phyloP scores from a whole-genome alignment of 805 yeast species.

The Priceomyces carsonii region DNA sequence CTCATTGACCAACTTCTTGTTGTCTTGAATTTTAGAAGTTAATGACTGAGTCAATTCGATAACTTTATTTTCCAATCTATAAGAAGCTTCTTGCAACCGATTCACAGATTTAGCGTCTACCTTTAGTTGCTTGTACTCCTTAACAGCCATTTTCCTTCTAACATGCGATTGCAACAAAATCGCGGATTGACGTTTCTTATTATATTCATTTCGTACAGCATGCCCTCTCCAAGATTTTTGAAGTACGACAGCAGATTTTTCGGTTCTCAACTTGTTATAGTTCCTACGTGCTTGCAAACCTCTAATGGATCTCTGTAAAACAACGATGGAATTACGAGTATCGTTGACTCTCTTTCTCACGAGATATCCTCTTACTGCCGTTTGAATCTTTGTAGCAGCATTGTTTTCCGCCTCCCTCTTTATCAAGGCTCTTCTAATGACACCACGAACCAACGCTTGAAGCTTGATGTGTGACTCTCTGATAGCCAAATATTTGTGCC shows the following conservation, averaged over 20 bases:
- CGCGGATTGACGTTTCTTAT: slow-evolving; percentile 52
- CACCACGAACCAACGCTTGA: slow-evolving; percentile 70
- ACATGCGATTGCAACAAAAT: slow-evolving; percentile 73
- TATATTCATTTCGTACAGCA: slow-evolving; percentile 55
- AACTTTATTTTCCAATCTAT: slow-evolving; percentile 94
- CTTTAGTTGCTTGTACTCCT: slow-evolving; percentile 62
- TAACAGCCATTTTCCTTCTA: slow-evolving; percentile 73
- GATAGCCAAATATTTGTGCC: slow-evolving; percentile 58
- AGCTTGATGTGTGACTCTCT: slow-evolving; percentile 52
- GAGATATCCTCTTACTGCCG: slow-evolving; percentile 55
- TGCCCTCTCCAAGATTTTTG: slow-evolving; percentile 77
- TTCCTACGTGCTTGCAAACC: slow-evolving; percentile 57
- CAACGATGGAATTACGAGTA: slow-evolving; percentile 38
- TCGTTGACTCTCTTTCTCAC: slow-evolving; percentile 42
- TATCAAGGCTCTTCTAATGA: slow-evolving; percentile 53
- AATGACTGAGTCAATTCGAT: slow-evolving; percentile 88
- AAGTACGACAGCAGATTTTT: slow-evolving; percentile 65
- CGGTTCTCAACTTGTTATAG: slow-evolving; percentile 49
- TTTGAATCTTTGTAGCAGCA: slow-evolving; percentile 75
- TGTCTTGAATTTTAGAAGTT: slow-evolving; percentile 77
- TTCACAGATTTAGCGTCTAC: slow-evolving; percentile 91
- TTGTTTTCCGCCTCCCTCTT: slow-evolving; percentile 54
- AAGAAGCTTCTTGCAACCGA: slow-evolving; percentile 88
- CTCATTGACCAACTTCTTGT: slow-evolving; percentile 66
- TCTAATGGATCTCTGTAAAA: slow-evolving; percentile 49